Base-by-base conservation (phyloP, 164 flowering plant genomes). In the Cinnamomum micranthum region DNA sequence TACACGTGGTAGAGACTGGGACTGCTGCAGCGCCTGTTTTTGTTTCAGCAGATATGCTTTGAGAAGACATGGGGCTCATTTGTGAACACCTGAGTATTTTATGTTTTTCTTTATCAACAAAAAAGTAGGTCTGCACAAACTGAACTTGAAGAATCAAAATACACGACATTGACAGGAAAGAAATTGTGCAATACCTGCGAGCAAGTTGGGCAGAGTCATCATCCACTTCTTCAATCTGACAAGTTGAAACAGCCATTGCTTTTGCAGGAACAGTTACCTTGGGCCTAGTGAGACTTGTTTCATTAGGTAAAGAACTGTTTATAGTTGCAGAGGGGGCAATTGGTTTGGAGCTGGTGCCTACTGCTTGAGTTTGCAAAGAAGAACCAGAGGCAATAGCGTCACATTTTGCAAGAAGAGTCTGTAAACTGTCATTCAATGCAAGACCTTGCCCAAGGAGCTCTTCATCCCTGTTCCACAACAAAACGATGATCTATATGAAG, bases 171-270 rank as follows among this genome's bases (percentile, higher is more conserved):
- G 14, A 22, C 15, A 55, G n/a, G 20, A 19, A 55, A 15, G 60
- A 55, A 33, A 23, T 47, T 7, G 69, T 69, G 59, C 70, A 22
- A 47, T 52, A 94, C 98, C 98, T 92, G 82, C 92, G 85, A 72
- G 97, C 96, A 22, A 94, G 84, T 77, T 82, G 92, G 2, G 93
- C 91, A 80, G 91, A 91, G 75, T 92, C 97, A 82, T 94, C 97
- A 69, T 94, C 96, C 80, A 86, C 95, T 31, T 75, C 73, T 66
- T 85, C 93, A 24, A 75, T 31, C 20, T 74, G 86, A 78, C 33
- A 62, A 71, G 67, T 83, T 58, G 81, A 65, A 13, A 60, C 74
- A 24, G 84, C 25, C 74, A 77, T 31, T 52, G 73, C 64, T 22
- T 25, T n/a, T 19, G 81, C 25, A 6, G 28, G 75, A 19, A 77